Evolutionary conservation across 495 filamentous ascomycete genomes (phyloP).

Genomic region (Podospora pseudopauciseta): DNA sequence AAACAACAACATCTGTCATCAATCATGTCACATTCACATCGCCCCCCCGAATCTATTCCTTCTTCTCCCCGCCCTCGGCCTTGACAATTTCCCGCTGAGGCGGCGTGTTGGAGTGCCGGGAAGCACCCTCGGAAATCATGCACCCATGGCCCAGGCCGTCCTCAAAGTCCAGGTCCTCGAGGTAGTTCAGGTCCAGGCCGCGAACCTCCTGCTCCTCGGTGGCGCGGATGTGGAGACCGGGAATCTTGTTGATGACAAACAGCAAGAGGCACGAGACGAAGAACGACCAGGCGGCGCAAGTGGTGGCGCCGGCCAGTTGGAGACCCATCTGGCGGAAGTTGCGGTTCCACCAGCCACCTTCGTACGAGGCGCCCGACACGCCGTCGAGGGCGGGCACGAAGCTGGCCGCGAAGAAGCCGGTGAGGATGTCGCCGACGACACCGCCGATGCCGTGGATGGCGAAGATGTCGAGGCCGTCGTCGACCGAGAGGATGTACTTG

Average conservation of each 20-base stretch:
- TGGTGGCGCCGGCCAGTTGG: constrained; percentile 72
- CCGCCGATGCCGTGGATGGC: constrained; percentile 76
- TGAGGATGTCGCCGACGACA: constrained; percentile 70
- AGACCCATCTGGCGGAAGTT: constrained; percentile 74
- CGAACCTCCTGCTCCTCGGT: constrained; percentile 69
- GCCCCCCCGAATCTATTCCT: neutral
- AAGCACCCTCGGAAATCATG: constrained; percentile 6
- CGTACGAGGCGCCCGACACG: constrained; percentile 56
- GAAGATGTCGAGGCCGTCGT: constrained; percentile 79
- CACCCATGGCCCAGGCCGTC: constrained; percentile 1
- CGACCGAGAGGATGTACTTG: constrained; percentile 70
- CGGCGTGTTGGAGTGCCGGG: neutral
- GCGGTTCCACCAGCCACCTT: constrained; percentile 31
- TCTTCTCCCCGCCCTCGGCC: neutral
- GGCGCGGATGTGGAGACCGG: constrained; percentile 68
- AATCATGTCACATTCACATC: neutral
- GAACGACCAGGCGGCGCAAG: constrained; percentile 76
- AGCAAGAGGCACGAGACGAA: constrained; percentile 71
- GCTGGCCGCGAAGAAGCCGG: constrained; percentile 69
- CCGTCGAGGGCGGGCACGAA: constrained; percentile 65
- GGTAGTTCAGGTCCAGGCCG: constrained; percentile 67
- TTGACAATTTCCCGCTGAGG: neutral
- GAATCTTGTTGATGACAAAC: constrained; percentile 71
- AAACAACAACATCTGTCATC: neutral
- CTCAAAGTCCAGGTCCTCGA: constrained; percentile 50